Evolutionary conservation across 2,329 filamentous ascomycete genomes (phyloP), one percentile per base, ranked within the genome.

Genomic region (Fusarium dimerum): DNA sequence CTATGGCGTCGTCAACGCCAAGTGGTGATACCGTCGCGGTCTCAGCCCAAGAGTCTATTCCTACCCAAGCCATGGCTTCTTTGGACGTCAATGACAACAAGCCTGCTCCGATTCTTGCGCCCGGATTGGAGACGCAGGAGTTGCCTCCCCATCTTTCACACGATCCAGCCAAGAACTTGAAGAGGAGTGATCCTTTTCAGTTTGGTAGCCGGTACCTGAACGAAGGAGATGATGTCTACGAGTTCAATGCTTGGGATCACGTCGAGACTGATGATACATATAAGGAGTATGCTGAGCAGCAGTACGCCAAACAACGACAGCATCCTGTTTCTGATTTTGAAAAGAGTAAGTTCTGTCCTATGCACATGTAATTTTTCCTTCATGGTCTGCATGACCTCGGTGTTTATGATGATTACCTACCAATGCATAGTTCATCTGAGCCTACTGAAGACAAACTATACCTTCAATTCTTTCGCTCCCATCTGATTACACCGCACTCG

Each of bases 231-330:
- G 82, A 97, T 70, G 90, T 96, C 66, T 99, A 93, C 75, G 89
- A 95, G 71, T 96, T 94, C 83, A 99, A 99, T 73, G 94, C 94
- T 38, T 99, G 94, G 94, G 94, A 99, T 71, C 93, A 99, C 71
- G 94, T 97, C 69, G 88, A 93, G 73, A 92, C 92, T 70, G 93
- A 97, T 75, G 85, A 90, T 63, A 81, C 86, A 40, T 97, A 96
- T 79, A 87, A 88, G 68, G 84, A 89, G 68, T 96, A 94, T 72
- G 87, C 92, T 55, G 85, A 92, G 73, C 76, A 86, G 67, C 94
- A 97, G 75, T 93, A 89, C 68, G 83, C 84, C 43, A 88, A 88
- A 74, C 94, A 99, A 76, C 86, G 92, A 60, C 84, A 88, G 65
- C 82, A 88, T 56, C 93, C 92, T 51, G 94, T 97, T 45, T 92